These are phyloP conservation scores for Talaromyces borbonicus DNA, from an alignment of 495 filamentous ascomycete genomes.

Conservation along the genomic window DNA sequence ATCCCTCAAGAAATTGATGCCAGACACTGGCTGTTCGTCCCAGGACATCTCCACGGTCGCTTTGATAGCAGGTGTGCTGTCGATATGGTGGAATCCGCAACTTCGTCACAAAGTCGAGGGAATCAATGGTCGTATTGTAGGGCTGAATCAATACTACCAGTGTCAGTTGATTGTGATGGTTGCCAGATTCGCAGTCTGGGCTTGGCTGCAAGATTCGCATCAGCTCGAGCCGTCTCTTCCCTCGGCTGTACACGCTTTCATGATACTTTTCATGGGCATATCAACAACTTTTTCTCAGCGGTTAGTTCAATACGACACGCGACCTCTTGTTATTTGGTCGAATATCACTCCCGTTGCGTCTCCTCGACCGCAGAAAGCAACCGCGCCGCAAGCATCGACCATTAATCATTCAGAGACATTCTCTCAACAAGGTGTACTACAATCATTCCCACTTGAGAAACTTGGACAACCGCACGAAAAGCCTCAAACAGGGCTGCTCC, in stretches of 20 bases:
- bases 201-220: slow-evolving; percentile 35
- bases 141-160: slow-evolving; percentile 58
- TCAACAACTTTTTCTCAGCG: slow-evolving; percentile 33
- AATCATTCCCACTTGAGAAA: slow-evolving; percentile 33
- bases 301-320: slow-evolving; percentile 42
- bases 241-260: slow-evolving; percentile 39
- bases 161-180: slow-evolving; percentile 54
- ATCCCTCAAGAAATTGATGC: slow-evolving; percentile 26
- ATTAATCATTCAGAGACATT: slow-evolving; percentile 10
- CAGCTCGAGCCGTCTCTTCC: slow-evolving; percentile 28
- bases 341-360: slow-evolving; percentile 28
- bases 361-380: slow-evolving; percentile 16
- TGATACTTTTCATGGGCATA: slow-evolving; percentile 24
- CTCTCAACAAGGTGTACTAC: slow-evolving; percentile 8
- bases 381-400: slow-evolving; percentile 10
- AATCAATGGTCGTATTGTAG: slow-evolving; percentile 51
- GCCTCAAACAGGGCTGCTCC: slow-evolving; percentile 17
- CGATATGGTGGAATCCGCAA: slow-evolving; percentile 71
- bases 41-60: slow-evolving; percentile 28
- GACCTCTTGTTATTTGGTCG: slow-evolving; percentile 46
- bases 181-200: slow-evolving; percentile 45
- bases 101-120: slow-evolving; percentile 54
- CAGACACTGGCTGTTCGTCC: slow-evolving; percentile 12
- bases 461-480: slow-evolving; percentile 22
- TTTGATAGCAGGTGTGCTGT: slow-evolving; percentile 42